Percentiles rank a stretch among this genome's conserved stretches.
Evolutionary conservation across 306 rosid species (phyloP).

Genomic region (Hippophae gyantsensis): DNA sequence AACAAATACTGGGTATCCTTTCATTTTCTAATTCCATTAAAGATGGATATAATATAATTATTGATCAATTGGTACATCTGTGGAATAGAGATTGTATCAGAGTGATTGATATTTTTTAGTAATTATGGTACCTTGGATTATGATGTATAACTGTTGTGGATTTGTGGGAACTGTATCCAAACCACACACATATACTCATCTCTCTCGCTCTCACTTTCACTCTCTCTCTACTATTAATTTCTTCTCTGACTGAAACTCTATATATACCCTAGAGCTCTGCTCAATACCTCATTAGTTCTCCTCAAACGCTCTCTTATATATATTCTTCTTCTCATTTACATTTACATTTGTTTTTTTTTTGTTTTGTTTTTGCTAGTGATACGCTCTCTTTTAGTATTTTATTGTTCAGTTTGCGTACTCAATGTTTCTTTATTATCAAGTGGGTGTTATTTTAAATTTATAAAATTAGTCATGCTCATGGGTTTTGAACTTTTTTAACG

Average conservation of each 20-base stretch:
- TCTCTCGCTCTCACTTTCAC: too few relatives aligned
- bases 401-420: not conserved
- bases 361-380: too few relatives aligned
- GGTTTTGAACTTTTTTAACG: not conserved
- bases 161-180: not conserved
- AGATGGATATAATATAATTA: conserved; percentile 10
- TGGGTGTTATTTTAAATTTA: conserved; percentile 10
- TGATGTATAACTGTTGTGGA: conserved; percentile 56
- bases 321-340: not conserved
- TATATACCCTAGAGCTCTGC: conserved; percentile 29
- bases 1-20: conserved; percentile 21
- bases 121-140: conserved; percentile 55
- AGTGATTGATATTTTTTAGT: conserved; percentile 34
- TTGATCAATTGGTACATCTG: conserved; percentile 32
- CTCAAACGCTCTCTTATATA: too few relatives aligned
- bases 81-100: conserved; percentile 33
- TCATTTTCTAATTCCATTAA: conserved; percentile 24
- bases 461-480: not conserved
- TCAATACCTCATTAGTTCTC: conserved; percentile 11
- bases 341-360: not conserved
- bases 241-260: conserved; percentile 11
- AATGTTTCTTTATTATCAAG: conserved; percentile 1
- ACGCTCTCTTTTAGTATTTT: conserved; percentile 2
- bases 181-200: not conserved
- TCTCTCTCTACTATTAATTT: conserved; percentile 18